Percentiles rank a stretch among this genome's conserved stretches.
phyloP scores from a whole-genome alignment of 768 basidiomycete species.

The Leccinum disarticulatum region DNA sequence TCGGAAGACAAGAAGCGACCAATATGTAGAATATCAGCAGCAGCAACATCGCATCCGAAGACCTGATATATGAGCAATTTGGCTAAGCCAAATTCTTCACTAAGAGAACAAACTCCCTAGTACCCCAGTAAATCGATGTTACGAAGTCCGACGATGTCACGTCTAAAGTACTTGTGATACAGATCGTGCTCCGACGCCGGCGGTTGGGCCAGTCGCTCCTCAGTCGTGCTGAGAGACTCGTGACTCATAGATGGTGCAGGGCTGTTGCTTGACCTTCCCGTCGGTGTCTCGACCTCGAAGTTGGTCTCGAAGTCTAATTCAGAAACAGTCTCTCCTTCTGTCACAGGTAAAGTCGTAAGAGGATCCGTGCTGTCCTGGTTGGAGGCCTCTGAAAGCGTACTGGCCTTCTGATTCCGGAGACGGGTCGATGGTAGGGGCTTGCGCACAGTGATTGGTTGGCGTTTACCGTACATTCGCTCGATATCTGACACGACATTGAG shows the following conservation, averaged over 20 bases:
- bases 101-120: slow-evolving; percentile 35
- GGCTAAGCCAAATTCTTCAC: slow-evolving; percentile 16
- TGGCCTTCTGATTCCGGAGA: slow-evolving; percentile 14
- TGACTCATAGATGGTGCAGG: background rate
- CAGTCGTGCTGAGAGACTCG: slow-evolving; percentile 5
- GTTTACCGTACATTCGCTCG: too few species aligned
- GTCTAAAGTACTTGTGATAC: slow-evolving; percentile 88
- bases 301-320: slow-evolving; percentile 71
- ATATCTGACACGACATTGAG: too few species aligned
- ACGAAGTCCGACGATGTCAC: slow-evolving; percentile 77
- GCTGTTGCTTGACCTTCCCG: slow-evolving; percentile 6
- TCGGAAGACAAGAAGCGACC: slow-evolving; percentile 57
- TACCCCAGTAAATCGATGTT: slow-evolving; percentile 88
- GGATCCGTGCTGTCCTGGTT: slow-evolving; percentile 29
- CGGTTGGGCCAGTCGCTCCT: background rate
- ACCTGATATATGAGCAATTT: slow-evolving; percentile 45
- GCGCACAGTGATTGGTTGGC: too few species aligned
- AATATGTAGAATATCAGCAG: slow-evolving; percentile 71
- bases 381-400: slow-evolving; percentile 10
- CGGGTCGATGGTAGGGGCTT: slow-evolving; percentile 29
- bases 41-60: slow-evolving; percentile 80
- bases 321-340: slow-evolving; percentile 72
- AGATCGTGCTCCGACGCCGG: too few species aligned
- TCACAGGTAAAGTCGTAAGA: slow-evolving; percentile 50
- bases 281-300: slow-evolving; percentile 45